Evolutionary conservation across 805 yeast species (phyloP), one percentile per base, ranked within the genome.

Genomic region (Clavispora asparagi): DNA sequence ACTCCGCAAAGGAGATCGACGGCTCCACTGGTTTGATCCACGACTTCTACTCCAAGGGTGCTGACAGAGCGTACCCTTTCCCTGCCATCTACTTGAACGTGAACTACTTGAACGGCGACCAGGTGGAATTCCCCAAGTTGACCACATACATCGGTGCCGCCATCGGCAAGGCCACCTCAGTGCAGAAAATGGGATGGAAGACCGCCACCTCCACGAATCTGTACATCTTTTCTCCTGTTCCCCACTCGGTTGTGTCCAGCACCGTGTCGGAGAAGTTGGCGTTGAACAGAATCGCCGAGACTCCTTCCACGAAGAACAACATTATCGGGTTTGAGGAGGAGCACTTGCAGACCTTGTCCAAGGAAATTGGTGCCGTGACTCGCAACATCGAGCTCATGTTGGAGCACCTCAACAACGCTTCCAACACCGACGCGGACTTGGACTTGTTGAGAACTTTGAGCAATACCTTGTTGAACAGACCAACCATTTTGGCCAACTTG

Each of bases 81-180:
- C 88, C 92, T 19, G 90, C 94, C 41, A 76, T 89, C 51, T 89
- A 87, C 65, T 69, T 89, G 57, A 86, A 94, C 33, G 76, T 88
- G 42, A 81, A 83, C 54, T 77, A 82, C 54, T 67, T 74, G 52
- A 72, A 74, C 42, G 74, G 74, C 35, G 53, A 58, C 39, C 76
- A 73, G 46, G 67, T 79, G 45, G 66, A 70, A 51, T 64, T 82
- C 36, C 88, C 88, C 49, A 62, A 71, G 45, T 62, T 83, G 54
- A 71, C 71, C 48, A 82, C 95, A n/a, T 89, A 82, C 67, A 78
- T 87, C 49, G 85, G 94, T 16, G 81, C 91, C 4, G 79, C 86
- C 31, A 77, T 88, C 46, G 95, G 95, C 43, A 61, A 58, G 52
- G 76, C 78, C 31, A 68, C 71, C 33, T 29, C 57, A 54, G 53